Evolutionary conservation across 2,329 filamentous ascomycete species (phyloP).

Genomic region (Teratosphaeria pseudoeucalypti): DNA sequence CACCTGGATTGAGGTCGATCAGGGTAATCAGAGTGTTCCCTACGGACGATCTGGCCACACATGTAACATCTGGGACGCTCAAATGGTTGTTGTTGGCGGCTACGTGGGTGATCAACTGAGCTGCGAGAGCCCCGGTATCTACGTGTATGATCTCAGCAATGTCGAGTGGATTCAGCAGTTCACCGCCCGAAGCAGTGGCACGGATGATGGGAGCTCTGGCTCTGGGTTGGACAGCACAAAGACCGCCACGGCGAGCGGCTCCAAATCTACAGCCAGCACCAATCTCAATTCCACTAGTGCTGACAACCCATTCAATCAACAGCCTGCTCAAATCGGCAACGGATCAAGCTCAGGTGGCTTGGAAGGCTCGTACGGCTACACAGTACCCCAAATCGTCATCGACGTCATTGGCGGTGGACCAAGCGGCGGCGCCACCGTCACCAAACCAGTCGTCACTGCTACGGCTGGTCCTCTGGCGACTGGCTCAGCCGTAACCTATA

Average conservation of each 20-base stretch:
- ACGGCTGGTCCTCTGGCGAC: constrained; percentile 62
- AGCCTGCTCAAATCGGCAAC: constrained; percentile 36
- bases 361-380: constrained; percentile 54
- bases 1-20: constrained; percentile 62
- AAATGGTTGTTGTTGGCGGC: constrained; percentile 74
- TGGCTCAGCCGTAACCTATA: constrained; percentile 59
- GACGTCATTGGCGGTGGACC: constrained; percentile 57
- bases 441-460: constrained; percentile 50
- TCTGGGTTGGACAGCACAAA: neutral
- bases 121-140: constrained; percentile 60
- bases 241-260: constrained; percentile 4
- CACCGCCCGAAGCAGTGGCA: constrained; percentile 49
- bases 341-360: constrained; percentile 45
- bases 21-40: constrained; percentile 36
- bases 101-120: constrained; percentile 49
- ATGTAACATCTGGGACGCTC: constrained; percentile 30
- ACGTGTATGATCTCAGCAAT: constrained; percentile 65
- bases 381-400: constrained; percentile 55
- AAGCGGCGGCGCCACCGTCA: constrained; percentile 59
- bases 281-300: constrained; percentile 19
- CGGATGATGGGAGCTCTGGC: constrained; percentile 15
- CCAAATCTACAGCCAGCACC: constrained; percentile 4
- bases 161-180: constrained; percentile 62
- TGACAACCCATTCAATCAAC: constrained; percentile 39
- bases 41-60: constrained; percentile 56